Evolutionary conservation across 495 filamentous ascomycete species (phyloP).

Genomic region (Cairneyella variabilis): DNA sequence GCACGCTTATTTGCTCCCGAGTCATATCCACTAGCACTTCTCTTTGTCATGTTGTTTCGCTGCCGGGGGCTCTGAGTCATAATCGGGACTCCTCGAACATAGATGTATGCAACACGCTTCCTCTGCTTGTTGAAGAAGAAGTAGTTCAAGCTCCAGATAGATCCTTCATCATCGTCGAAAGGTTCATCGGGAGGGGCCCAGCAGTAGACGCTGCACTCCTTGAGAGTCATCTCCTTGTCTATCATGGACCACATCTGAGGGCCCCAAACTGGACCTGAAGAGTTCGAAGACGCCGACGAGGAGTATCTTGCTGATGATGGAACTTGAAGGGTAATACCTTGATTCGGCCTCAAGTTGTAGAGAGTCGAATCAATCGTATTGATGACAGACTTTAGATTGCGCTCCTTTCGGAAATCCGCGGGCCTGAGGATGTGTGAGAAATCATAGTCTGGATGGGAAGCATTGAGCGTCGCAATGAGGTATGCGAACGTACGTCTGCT

Average conservation of each 20-base stretch:
- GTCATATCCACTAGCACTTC: slow-evolving; percentile 20
- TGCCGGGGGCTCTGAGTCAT: slow-evolving; percentile 61
- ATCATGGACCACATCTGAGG: slow-evolving; percentile 86
- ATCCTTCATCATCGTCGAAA: slow-evolving; percentile 83
- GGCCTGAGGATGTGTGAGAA: slow-evolving; percentile 88
- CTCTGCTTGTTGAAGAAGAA: slow-evolving; percentile 94
- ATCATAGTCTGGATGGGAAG: slow-evolving; percentile 95
- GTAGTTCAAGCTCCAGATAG: slow-evolving; percentile 93
- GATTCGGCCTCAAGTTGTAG: slow-evolving; percentile 69
- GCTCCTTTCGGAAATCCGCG: slow-evolving; percentile 79
- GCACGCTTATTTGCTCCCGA: slow-evolving; percentile 69
- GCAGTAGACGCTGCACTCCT: slow-evolving; percentile 78
- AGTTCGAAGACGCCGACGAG: slow-evolving; percentile 40
- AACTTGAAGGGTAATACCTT: slow-evolving; percentile 26
- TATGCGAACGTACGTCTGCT: slow-evolving; percentile 93
- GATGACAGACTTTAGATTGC: slow-evolving; percentile 69
- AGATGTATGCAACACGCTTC: slow-evolving; percentile 94
- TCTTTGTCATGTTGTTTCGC: slow-evolving; percentile 27
- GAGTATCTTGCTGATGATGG: slow-evolving; percentile 31
- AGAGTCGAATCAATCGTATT: slow-evolving; percentile 79
- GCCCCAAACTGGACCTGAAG: slow-evolving; percentile 60
- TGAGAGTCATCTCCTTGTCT: slow-evolving; percentile 86
- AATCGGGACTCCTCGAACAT: slow-evolving; percentile 80
- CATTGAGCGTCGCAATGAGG: slow-evolving; percentile 95
- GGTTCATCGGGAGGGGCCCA: slow-evolving; percentile 82